These are phyloP conservation scores for Aurantiochytrium sp. DNA, from an alignment of 108 stramenopile genomes.

Conservation along the genomic window DNA sequence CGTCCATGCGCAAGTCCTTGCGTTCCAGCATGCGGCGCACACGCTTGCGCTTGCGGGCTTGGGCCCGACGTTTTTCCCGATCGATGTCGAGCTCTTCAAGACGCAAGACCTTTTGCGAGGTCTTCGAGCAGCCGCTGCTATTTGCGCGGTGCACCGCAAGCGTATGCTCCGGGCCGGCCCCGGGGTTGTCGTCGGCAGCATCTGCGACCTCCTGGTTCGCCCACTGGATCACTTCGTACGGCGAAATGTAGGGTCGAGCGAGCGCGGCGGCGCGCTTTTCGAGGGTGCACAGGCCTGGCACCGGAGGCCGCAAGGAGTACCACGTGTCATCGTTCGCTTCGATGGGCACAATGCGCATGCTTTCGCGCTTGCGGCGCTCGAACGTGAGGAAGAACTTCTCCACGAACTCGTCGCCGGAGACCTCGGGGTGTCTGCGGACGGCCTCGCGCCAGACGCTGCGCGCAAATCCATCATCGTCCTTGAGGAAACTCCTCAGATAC, in stretches of 20 bases:
- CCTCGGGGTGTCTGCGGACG: neutral
- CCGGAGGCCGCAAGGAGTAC: neutral
- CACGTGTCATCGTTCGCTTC: neutral
- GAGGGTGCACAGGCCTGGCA: neutral
- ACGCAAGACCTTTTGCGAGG: too few relatives aligned
- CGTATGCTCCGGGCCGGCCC: neutral
- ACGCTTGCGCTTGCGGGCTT: neutral
- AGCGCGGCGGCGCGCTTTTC: neutral
- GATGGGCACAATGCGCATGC: neutral
- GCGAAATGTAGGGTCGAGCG: neutral
- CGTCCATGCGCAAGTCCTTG: neutral
- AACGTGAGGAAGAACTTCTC: neutral
- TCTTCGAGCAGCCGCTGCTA: too few relatives aligned
- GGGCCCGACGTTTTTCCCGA: neutral
- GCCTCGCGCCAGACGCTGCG: neutral
- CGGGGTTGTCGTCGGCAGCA: neutral
- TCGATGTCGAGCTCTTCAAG: neutral
- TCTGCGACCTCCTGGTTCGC: neutral
- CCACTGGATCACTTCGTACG: neutral
- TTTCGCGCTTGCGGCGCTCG: neutral
- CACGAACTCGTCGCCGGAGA: neutral
- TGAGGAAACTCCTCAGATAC: neutral
- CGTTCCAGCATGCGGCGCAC: neutral
- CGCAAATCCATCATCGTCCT: neutral
- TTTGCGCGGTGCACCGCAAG: too few relatives aligned